Base-by-base conservation (phyloP, 208 protist genomes). In the Leptomonas pyrrhocoris region DNA sequence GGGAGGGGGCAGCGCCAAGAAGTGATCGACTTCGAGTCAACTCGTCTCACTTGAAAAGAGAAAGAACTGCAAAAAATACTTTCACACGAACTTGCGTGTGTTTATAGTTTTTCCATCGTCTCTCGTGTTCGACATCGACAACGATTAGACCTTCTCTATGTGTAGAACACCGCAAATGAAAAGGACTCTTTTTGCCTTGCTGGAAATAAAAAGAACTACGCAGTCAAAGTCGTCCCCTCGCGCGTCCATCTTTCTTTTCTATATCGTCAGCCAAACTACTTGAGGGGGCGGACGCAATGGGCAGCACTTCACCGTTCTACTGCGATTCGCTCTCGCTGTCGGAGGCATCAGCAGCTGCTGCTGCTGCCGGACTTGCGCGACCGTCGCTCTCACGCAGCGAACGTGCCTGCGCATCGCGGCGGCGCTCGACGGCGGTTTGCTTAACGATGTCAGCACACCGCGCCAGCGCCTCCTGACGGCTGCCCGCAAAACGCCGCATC, bases 371-470 rank as follows among this genome's bases (percentile, higher is more conserved):
- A 38, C 34, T 38, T 9, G 34, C 9, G 48, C 12, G 4, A 11
- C 53, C 40, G 31, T n/a, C 43, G 53, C 53, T 42, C 23, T 42
- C 16, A 48, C 16, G 16, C 43, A 6, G 43, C 2, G 7, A 12
- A 48, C 16, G 16, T 3, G 43, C 57, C 34, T 5, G 21, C 16
- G 21, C 42, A 25, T 19, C 21, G 18, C 53, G 65, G 7, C 73
- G 67, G 18, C 45, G 56, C 59, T 59, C 66, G 12, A 73, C 68
- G 3, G 79, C 73, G 38, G 80, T 77, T 19, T 72, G 77, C 58
- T 79, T 79, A 23, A 96, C 85, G 4, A 94, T 79, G 21, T 82
- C 77, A 3, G 86, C 81, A 59, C 91, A 96, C 59, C 85, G 81
- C 16, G 80, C 77, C 54, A 96, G 61, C 53, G 93, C 90, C 56